Evolutionary conservation across 73 alveolate genomes (phyloP), one percentile per base, ranked within the genome.

Genomic region (Stentor roeselii): DNA sequence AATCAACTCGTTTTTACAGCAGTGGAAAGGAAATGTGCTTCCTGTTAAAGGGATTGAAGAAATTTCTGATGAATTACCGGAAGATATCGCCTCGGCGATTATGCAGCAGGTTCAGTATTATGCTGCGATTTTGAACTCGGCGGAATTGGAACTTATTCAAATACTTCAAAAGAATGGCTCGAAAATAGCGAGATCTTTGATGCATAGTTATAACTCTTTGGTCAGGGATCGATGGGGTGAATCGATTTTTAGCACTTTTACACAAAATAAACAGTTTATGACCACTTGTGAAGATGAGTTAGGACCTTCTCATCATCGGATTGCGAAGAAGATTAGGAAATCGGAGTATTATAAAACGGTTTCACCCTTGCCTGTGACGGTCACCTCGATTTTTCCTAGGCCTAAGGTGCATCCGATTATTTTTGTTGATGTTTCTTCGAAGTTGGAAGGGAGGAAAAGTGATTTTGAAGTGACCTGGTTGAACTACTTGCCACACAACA

Each of bases 371-470:
- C 77, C 88, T 61, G 89, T 89, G 83, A 78, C 84, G 75, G 83
- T 86, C 58, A 74, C 42, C 67, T 78, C 61, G 85, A 67, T 86
- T 78, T 82, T 82, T 39, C 35, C 82, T 36, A 35, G 6, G 40
- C 93, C 92, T 1, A 88, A 87, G 60, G 88, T 78, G 36, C 91
- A 58, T 60, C 97, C 97, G 2, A 84, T 92, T 58, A 60, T 92
- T 78, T 90, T 92, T 59, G 93, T 88, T 83, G 97, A 92, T 83
- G 87, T 93, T 3, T 89, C 86, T 80, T 74, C 86, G 3, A 90
- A 90, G 84, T 84, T 76, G 50, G 75, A 80, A 86, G 82, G 50
- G 37, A 87, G 87, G 86, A 34, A 82, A 42, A 36, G 85, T 83
- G 84, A 59, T 27, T n/a, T 82, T 84, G 39, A 90, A 90, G 3